Evolutionary conservation across 345 rosid species (phyloP).

Genomic region (Carallia brachiata): DNA sequence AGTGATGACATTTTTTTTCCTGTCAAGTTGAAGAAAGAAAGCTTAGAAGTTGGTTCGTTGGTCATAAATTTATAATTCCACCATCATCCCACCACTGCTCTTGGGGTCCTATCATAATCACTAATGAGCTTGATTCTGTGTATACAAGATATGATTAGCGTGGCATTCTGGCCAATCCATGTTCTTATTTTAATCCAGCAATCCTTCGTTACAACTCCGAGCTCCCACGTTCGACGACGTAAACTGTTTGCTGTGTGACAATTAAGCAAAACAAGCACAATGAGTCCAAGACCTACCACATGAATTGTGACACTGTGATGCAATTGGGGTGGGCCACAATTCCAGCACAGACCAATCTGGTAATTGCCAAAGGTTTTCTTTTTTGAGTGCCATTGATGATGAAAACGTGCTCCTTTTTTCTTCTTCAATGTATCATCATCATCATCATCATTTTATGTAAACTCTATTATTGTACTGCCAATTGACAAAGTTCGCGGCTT

Average conservation of each 20-base stretch:
- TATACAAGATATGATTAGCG: too few species aligned
- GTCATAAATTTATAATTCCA: neutral
- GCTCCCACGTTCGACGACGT: constrained; percentile 8
- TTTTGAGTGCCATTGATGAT: constrained; percentile 34
- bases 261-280: constrained; percentile 11
- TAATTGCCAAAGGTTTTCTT: constrained; percentile 4
- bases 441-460: constrained; percentile 7
- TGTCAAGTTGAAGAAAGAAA: too few species aligned
- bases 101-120: neutral
- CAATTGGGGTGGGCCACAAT: constrained; percentile 33
- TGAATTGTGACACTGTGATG: constrained; percentile 8
- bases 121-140: constrained; percentile 8
- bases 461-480: constrained; percentile 26
- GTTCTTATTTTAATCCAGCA: neutral
- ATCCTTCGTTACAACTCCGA: neutral
- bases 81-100: neutral
- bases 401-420: constrained; percentile 13
- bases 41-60: too few species aligned
- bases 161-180: too few species aligned
- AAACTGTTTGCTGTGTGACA: neutral
- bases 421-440: constrained; percentile 2
- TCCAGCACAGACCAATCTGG: constrained; percentile 27
- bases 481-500: neutral
- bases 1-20: too few species aligned
- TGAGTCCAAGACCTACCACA: constrained; percentile 12